Percentiles rank a stretch among this genome's conserved stretches.
Conservation (phyloP, 495 filamentous ascomycete species). For the Tuber calosporum region DNA sequence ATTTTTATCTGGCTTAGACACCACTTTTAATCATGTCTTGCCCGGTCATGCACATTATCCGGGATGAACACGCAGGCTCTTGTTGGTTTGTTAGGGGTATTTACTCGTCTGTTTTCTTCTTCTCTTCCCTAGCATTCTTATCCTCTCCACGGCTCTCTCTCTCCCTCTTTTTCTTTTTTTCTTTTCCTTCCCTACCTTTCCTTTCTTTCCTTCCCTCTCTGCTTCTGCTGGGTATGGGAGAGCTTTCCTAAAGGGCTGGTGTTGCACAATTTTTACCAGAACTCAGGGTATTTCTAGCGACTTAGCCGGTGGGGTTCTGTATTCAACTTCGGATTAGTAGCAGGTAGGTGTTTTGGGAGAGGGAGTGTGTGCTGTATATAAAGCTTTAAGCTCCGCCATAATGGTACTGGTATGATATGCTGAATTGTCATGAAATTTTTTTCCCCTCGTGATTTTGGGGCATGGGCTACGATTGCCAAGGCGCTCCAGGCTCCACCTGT, state of each 20-base stretch:
- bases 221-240: background rate
- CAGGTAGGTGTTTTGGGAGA: background rate
- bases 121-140: background rate
- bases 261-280: background rate
- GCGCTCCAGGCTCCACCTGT: background rate
- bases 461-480: background rate
- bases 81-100: background rate
- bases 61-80: background rate
- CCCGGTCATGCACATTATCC: background rate
- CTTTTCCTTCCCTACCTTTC: background rate
- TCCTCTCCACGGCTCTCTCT: background rate
- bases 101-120: background rate
- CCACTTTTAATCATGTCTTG: background rate
- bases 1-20: background rate
- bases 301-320: background rate
- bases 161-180: background rate
- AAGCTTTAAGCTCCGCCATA: background rate
- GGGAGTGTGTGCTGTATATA: slow-evolving; percentile 2
- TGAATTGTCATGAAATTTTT: slow-evolving; percentile 2
- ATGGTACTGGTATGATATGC: background rate
- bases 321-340: background rate
- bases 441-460: background rate
- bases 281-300: background rate
- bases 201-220: no score
- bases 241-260: background rate